Percentiles rank a stretch among this genome's conserved stretches.
Evolutionary conservation across 2,329 filamentous ascomycete species (phyloP).

Genomic region (Botrytis medusae): DNA sequence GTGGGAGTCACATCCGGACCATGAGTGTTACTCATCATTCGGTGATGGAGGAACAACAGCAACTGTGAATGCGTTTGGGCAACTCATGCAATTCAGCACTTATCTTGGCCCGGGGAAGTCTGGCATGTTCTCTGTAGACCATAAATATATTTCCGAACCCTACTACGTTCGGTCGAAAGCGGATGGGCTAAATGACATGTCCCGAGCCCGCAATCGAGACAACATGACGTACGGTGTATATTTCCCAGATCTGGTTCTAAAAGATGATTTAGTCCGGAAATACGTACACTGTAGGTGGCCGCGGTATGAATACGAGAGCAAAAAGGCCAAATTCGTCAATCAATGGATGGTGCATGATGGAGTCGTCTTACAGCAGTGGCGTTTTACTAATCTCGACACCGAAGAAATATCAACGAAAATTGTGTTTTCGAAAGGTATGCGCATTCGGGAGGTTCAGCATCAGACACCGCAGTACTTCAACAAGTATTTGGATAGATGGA

Average conservation of each 20-base stretch:
- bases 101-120: neutral
- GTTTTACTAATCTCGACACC: neutral
- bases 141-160: accelerated
- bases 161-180: accelerated
- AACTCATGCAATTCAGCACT: neutral
- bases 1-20: neutral
- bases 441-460: accelerated
- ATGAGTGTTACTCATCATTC: neutral
- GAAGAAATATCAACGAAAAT: neutral
- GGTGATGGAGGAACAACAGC: neutral
- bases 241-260: neutral
- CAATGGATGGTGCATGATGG: neutral
- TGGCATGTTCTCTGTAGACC: neutral
- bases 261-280: neutral
- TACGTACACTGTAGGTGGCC: neutral
- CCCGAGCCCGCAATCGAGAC: neutral
- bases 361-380: neutral
- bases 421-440: neutral
- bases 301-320: neutral
- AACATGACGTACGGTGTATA: accelerated
- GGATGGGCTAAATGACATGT: accelerated
- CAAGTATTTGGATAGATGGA: too few relatives aligned
- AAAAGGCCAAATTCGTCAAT: neutral
- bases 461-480: too few relatives aligned
- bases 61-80: neutral